phyloP scores from a whole-genome alignment of 345 rosid species.

The Citrus hindsii region DNA sequence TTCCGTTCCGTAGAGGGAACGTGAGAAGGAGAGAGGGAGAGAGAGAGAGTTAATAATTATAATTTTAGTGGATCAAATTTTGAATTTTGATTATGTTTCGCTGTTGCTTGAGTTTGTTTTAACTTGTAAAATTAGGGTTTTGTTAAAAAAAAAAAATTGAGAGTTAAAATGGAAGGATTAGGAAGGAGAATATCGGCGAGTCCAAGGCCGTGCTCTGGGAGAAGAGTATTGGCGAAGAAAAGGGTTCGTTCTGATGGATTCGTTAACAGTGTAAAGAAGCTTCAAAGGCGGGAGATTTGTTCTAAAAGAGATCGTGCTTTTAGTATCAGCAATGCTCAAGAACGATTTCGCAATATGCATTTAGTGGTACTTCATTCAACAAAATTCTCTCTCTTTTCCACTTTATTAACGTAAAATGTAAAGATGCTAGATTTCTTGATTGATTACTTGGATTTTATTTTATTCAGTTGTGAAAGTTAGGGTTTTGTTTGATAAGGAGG shows the following conservation, averaged over 20 bases:
- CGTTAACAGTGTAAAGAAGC: constrained; percentile 71
- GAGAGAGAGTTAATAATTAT: not conserved
- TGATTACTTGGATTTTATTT: not conserved
- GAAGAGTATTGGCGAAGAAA: constrained; percentile 63
- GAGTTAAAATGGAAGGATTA: constrained; percentile 27
- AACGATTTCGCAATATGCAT: constrained; percentile 69
- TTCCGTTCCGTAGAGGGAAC: not conserved
- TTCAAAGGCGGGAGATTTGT: constrained; percentile 68
- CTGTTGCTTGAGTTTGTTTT: not conserved
- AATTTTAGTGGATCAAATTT: not conserved
- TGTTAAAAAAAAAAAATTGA: not conserved
- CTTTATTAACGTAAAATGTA: too few relatives aligned
- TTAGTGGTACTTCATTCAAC: constrained; percentile 34
- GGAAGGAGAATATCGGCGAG: constrained; percentile 81
- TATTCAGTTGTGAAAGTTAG: not conserved
- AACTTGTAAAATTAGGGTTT: not conserved
- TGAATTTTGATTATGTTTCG: not conserved
- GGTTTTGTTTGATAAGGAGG: not conserved
- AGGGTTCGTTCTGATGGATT: constrained; percentile 56
- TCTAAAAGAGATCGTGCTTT: constrained; percentile 62
- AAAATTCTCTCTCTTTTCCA: not conserved
- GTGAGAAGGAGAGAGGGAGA: not conserved
- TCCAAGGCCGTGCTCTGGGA: constrained; percentile 77
- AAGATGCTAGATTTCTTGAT: not conserved
- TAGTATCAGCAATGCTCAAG: constrained; percentile 57